Conservation (phyloP, 208 protist species). For the Trypanosoma scelopori region DNA sequence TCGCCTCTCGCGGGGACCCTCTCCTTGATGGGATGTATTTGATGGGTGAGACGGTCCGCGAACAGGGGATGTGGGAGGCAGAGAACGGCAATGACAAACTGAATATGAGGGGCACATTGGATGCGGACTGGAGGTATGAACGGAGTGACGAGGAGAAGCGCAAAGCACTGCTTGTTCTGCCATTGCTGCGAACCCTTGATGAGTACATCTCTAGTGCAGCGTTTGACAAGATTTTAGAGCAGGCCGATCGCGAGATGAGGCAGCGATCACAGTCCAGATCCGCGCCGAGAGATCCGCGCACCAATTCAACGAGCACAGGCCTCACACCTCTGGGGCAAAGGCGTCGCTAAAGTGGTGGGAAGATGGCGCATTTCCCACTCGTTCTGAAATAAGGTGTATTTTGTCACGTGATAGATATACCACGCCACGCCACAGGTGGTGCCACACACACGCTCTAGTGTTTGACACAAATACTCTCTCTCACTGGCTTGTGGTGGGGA, state of each 20-base stretch:
- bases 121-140: slow-evolving; percentile 26
- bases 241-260: slow-evolving; percentile 10
- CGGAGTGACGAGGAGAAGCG: background rate
- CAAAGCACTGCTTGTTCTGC: background rate
- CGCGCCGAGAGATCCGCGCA: too few relatives aligned
- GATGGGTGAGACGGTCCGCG: slow-evolving; percentile 43
- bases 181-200: slow-evolving; percentile 11
- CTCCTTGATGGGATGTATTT: slow-evolving; percentile 48
- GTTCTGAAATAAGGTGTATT: too few relatives aligned
- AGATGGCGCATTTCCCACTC: too few relatives aligned
- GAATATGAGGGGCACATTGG: background rate
- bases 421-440: too few relatives aligned
- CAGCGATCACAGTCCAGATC: background rate
- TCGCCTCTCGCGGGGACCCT: slow-evolving; percentile 35
- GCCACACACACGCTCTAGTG: too few relatives aligned
- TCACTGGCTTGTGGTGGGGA: too few relatives aligned
- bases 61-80: slow-evolving; percentile 48
- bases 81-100: slow-evolving; percentile 9
- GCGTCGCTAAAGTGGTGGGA: too few relatives aligned
- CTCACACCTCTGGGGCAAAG: too few relatives aligned
- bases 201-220: slow-evolving; percentile 8
- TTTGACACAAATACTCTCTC: too few relatives aligned
- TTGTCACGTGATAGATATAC: too few relatives aligned
- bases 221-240: slow-evolving; percentile 10
- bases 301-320: too few relatives aligned